These are phyloP conservation scores for Pharus latifolius DNA, from an alignment of 176 grass and related monocot species.

Conservation along the genomic window DNA sequence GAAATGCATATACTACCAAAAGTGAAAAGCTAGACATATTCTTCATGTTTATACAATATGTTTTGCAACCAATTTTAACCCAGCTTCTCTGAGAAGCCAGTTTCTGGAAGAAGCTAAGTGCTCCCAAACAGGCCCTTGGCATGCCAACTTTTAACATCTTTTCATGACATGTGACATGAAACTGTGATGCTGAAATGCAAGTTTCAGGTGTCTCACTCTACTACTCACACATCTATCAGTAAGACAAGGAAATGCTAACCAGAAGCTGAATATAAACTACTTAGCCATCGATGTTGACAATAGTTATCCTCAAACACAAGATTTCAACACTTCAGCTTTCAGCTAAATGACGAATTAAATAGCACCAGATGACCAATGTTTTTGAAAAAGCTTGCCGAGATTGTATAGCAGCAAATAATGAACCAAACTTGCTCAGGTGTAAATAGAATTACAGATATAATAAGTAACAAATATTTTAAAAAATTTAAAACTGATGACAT, in stretches of 20 bases:
- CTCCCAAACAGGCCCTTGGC: too few relatives aligned
- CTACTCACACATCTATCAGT: too few relatives aligned
- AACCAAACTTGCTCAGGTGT: background rate
- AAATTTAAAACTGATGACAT: background rate
- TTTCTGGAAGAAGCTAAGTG: too few relatives aligned
- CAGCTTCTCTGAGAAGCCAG: too few relatives aligned
- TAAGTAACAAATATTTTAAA: background rate
- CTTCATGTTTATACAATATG: too few relatives aligned
- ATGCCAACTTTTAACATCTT: too few relatives aligned
- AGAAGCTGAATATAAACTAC: conserved; percentile 1
- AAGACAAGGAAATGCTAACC: background rate
- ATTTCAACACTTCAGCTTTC: background rate
- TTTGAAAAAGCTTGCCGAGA: background rate
- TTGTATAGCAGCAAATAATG: background rate
- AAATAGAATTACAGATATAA: too few relatives aligned
- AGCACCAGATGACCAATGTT: too few relatives aligned
- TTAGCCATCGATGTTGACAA: background rate
- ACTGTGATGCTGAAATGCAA: background rate
- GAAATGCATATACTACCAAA: too few relatives aligned
- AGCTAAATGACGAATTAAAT: too few relatives aligned
- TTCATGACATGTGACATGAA: background rate
- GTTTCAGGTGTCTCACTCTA: background rate
- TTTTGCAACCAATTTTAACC: too few relatives aligned
- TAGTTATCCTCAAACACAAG: background rate
- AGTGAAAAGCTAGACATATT: too few relatives aligned